Base-by-base conservation (phyloP, 257 asterid species). In the Nyctanthes arbortristis region DNA sequence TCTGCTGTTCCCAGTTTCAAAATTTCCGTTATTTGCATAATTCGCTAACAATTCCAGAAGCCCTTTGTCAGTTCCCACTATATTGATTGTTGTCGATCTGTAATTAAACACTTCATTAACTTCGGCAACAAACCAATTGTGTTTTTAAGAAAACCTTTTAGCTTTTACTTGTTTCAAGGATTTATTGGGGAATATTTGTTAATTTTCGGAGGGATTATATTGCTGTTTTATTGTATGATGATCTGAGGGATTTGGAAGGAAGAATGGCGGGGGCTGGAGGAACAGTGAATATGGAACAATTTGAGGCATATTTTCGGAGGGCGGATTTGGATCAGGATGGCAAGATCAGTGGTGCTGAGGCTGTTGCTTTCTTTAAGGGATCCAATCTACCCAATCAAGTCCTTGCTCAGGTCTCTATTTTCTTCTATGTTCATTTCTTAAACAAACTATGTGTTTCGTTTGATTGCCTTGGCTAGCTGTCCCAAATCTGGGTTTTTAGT, bases 311-410 rank as follows among this genome's bases (percentile, higher is more conserved):
- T 75, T 93, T 93, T 61, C 91, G 84, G 40, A 79, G 88, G 80
- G 98, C 98, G 39, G 97, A 93, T 87, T 77, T 84, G 91, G 95
- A 93, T 88, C 96, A 87, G 35, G 98, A 93, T 67, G 96, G 98
- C 40, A 84, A 88, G 81, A 88, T 93, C 79, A 93, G 95, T 69
- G 98, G 98, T 52, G 87, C 59, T 70, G 98, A 93, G 81, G 98
- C 98, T 67, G 97, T 93, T 66, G 52, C 74, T 36, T 90, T 93
- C 73, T 82, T 93, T 32, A 88, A 84, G 77, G 96, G 96, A 76
- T 90, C 98, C 77, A 88, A 87, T 84, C 81, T 93, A 71, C 80
- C 91, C 69, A 82, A 82, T 78, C 89, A 78, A 79, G 92, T 93
- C 63, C 90, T 93, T 69, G 96, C 97, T 58, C 88, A 85, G 93